Evolutionary conservation across 2,329 filamentous ascomycete species (phyloP).

Genomic region (Talaromyces atroroseus): DNA sequence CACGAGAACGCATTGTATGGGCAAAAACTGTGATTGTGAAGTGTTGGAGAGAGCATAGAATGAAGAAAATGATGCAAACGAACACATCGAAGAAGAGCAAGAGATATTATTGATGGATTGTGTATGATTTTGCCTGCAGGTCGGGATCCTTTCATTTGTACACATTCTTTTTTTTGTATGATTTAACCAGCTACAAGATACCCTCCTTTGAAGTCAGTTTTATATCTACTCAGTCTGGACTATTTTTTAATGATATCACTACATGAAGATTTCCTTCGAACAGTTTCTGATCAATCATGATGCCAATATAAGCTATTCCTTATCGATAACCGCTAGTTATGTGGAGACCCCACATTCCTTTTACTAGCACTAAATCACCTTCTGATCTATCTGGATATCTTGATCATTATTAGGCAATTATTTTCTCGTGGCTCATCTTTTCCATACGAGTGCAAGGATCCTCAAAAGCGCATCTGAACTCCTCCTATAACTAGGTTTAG

Average conservation of each 20-base stretch:
- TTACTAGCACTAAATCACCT: no score
- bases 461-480: background rate
- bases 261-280: no score
- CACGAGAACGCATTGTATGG: slow-evolving; percentile 39
- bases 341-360: background rate
- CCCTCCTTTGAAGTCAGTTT: background rate
- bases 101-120: slow-evolving; percentile 1
- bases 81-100: background rate
- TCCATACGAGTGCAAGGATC: background rate
- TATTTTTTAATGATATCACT: no score
- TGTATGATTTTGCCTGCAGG: background rate
- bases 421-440: background rate
- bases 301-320: background rate
- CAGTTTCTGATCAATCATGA: no score
- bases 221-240: no score
- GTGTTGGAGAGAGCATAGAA: slow-evolving; percentile 29
- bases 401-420: no score
- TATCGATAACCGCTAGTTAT: background rate
- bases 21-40: slow-evolving; percentile 28
- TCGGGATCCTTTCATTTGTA: background rate
- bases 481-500: background rate
- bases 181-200: background rate
- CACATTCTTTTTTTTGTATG: background rate
- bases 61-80: slow-evolving; percentile 14
- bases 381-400: no score